A percentile compares a stretch with the other conserved stretches of the same genome.
phyloP scores from a whole-genome alignment of 2,329 filamentous ascomycete species.

The Trichophyton rubrum region DNA sequence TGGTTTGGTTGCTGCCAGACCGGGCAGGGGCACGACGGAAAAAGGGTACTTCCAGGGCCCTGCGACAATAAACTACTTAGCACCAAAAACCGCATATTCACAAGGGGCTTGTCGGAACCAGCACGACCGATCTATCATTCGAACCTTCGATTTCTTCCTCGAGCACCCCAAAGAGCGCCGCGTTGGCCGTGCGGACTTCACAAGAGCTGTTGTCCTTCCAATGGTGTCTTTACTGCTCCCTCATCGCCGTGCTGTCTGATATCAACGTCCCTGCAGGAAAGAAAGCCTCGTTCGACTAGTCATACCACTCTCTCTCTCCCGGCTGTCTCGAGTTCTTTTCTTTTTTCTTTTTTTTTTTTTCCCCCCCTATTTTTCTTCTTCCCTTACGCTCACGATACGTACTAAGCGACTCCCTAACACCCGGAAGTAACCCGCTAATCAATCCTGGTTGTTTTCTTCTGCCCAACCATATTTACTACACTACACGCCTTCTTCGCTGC shows the following conservation, averaged over 20 bases:
- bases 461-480: background rate
- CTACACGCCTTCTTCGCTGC: background rate
- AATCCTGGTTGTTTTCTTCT: background rate
- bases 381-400: background rate
- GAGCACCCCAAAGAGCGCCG: background rate
- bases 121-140: background rate
- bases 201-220: background rate
- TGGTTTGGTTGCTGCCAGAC: background rate
- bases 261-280: background rate
- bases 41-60: constrained; percentile 1
- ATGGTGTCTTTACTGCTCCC: background rate
- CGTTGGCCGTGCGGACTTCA: background rate
- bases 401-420: background rate
- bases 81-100: constrained; percentile 3
- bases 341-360: background rate
- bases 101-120: constrained; percentile 1
- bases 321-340: background rate
- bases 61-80: background rate
- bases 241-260: background rate
- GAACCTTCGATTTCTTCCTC: background rate
- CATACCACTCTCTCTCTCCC: background rate
- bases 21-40: background rate
- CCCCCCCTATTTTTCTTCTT: background rate
- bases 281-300: background rate
- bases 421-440: constrained; percentile 3